These are phyloP conservation scores for Chytridiales sp. DNA, from an alignment of 371 early-diverging fungal species.

Conservation along the genomic window DNA sequence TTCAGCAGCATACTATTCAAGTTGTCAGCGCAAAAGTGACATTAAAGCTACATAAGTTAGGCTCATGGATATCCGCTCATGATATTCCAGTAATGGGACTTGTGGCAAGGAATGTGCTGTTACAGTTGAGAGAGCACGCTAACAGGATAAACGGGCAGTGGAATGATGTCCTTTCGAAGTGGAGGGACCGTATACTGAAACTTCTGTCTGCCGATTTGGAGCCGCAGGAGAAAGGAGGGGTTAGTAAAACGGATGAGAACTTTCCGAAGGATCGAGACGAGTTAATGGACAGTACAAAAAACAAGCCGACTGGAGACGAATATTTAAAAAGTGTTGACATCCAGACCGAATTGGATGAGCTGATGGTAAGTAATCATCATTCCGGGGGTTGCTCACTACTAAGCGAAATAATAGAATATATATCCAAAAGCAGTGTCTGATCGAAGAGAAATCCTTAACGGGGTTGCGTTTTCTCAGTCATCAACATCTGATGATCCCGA, in stretches of 20 bases:
- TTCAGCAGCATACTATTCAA: constrained; percentile 3
- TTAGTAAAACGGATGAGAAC: neutral
- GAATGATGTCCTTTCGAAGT: constrained; percentile 14
- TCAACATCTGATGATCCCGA: neutral
- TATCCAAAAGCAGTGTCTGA: constrained; percentile 7
- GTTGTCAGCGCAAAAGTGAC: neutral
- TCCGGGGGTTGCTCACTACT: neutral
- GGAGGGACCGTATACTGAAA: constrained; percentile 25
- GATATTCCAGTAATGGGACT: constrained; percentile 20
- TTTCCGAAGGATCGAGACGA: neutral
- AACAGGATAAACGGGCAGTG: constrained; percentile 26
- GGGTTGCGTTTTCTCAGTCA: neutral
- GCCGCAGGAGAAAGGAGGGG: constrained; percentile 1
- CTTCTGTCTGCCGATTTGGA: constrained; percentile 13
- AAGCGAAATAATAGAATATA: constrained; percentile 3
- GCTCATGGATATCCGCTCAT: neutral
- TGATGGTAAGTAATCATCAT: constrained; percentile 6
- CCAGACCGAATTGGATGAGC: constrained; percentile 22
- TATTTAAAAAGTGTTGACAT: constrained; percentile 21
- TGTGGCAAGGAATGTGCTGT: constrained; percentile 25
- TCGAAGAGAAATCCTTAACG: constrained; percentile 16
- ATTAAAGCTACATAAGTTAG: too few species aligned
- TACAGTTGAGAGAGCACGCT: constrained; percentile 23
- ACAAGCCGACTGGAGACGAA: constrained; percentile 25
- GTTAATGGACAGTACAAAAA: neutral